phyloP scores from a whole-genome alignment of 345 rosid species.

The Erodium maritimum region DNA sequence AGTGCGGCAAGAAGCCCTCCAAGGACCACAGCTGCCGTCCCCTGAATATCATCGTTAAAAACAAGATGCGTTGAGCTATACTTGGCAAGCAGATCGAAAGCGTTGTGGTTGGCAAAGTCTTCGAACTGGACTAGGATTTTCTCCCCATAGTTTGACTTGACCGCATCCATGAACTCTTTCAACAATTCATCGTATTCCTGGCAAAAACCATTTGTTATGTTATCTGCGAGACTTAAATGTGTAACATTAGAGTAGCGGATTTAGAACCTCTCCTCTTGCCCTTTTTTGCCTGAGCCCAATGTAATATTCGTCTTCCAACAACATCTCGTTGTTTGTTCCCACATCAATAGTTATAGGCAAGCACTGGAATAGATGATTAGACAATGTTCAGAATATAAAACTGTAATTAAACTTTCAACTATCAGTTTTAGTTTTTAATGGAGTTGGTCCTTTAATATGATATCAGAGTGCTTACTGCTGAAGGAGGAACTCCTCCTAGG shows the following conservation, averaged over 20 bases:
- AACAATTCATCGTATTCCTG: constrained; percentile 88
- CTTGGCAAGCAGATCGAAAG: constrained; percentile 77
- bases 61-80: constrained; percentile 92
- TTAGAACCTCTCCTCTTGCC: constrained; percentile 82
- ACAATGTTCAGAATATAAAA: too few relatives aligned
- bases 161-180: constrained; percentile 88
- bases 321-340: constrained; percentile 85
- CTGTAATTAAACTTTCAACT: not conserved
- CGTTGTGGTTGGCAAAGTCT: constrained; percentile 97
- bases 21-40: constrained; percentile 96
- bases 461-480: constrained; percentile 59
- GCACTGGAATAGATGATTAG: constrained; percentile 61
- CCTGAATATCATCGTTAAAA: constrained; percentile 98
- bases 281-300: constrained; percentile 91
- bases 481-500: constrained; percentile 94
- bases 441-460: too few relatives aligned
- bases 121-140: constrained; percentile 87
- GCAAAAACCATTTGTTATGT: constrained; percentile 2
- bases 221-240: not conserved
- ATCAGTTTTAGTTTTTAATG: not conserved
- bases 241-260: not conserved
- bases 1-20: constrained; percentile 83
- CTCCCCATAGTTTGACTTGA: constrained; percentile 89
- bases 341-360: constrained; percentile 94
- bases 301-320: constrained; percentile 81